Base-by-base conservation (phyloP, 768 basidiomycete species). In the Suillus placidus region DNA sequence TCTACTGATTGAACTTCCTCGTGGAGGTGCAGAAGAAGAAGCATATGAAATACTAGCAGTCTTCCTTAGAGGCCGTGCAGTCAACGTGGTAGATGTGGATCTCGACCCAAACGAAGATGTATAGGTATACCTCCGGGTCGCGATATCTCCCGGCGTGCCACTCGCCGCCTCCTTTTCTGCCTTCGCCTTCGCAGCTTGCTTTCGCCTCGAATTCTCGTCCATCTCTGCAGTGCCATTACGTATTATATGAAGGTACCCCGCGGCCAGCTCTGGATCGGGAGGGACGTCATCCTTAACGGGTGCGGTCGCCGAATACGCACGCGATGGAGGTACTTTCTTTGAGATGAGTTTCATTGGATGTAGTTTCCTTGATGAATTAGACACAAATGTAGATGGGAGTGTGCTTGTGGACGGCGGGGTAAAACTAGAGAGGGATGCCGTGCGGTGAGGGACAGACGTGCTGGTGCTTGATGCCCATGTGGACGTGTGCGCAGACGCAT, bases 191-290 rank as follows among this genome's bases (percentile, higher is more conserved):
- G 60, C 26, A 16, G 62, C 66, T 55, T 78, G 71, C 64, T 76
- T 76, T 64, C 69, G 73, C 51, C 60, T 60, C 13, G 75, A 65
- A 54, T 77, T 74, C 40, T 66, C 65, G 34, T 76, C 75, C 20
- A 74, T 23, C n/a, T 70, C 62, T 32, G 49, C 69, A 38, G 69
- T 70, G 9, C 68, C 66, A n/a, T 73, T 66, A 35, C 67, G 67
- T 51, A 76, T 73, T 20, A 76, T 42, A 30, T 30, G 38, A 20
- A 60, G 26, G 6, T 42, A 26, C 6, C 10, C 26, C 12, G 58
- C 58, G 8, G 40, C 16, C 18, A 10, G 26, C 16, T 42, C 18
- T 60, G 40, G 18, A 30, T 58, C 26, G 40, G 40, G 26, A 42
- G 58, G 26, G 1, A 40, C 58, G 6, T 40, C 30, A 42, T 42